These are phyloP conservation scores for Chlamydomonas reinhardtii DNA, from an alignment of 163 green algal species.

Conservation along the genomic window DNA sequence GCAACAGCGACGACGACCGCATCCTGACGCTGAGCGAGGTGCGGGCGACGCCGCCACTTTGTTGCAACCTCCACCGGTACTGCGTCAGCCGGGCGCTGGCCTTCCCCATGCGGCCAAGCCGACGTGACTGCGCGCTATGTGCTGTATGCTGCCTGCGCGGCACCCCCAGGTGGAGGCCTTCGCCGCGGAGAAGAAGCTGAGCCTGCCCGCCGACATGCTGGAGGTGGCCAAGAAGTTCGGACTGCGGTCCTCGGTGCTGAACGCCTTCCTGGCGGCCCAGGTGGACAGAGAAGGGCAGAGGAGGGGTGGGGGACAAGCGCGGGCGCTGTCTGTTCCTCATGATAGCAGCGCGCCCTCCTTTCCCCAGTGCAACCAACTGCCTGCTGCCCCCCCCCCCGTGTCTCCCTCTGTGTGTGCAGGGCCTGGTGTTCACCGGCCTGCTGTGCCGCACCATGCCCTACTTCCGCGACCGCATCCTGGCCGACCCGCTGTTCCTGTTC, in stretches of 20 bases:
- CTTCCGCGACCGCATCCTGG: slow-evolving; percentile 89
- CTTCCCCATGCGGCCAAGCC: too few relatives aligned
- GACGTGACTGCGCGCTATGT: too few relatives aligned
- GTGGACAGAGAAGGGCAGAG: not conserved
- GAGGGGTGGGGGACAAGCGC: not conserved
- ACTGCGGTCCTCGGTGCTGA: slow-evolving; percentile 55
- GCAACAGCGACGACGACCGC: slow-evolving; percentile 14
- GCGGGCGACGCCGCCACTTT: too few relatives aligned
- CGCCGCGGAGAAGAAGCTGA: slow-evolving; percentile 71
- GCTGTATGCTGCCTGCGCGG: too few relatives aligned
- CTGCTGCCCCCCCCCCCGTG: not conserved
- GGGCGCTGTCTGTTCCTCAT: too few relatives aligned
- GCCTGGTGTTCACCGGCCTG: slow-evolving; percentile 41
- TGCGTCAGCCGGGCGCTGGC: too few relatives aligned
- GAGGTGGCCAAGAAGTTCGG: slow-evolving; percentile 63
- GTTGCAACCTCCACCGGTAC: too few relatives aligned
- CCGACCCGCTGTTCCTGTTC: slow-evolving; percentile 91
- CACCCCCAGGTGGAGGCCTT: slow-evolving; percentile 52
- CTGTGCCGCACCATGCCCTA: slow-evolving; percentile 73
- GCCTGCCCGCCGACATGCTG: slow-evolving; percentile 83
- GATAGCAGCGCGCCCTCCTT: too few relatives aligned
- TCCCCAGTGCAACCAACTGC: not conserved
- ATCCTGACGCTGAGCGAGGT: slow-evolving; percentile 26
- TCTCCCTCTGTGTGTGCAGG: slow-evolving; percentile 12
- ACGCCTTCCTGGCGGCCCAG: slow-evolving; percentile 53